Evolutionary conservation across 495 filamentous ascomycete species (phyloP).

Genomic region (Hyaloscypha hepaticicola): DNA sequence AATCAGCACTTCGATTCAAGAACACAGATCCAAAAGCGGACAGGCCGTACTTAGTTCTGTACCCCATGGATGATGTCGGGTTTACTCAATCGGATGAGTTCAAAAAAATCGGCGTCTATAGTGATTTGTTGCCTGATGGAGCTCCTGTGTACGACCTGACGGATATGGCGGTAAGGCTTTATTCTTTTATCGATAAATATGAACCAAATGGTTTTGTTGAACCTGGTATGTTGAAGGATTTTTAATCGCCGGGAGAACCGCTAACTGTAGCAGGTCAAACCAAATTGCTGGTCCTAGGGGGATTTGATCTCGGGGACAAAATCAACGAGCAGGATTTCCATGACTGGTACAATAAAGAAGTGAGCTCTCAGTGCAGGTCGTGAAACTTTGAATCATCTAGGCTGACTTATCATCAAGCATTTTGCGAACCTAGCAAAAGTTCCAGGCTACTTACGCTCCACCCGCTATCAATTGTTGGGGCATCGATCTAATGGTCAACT

Average conservation of each 20-base stretch:
- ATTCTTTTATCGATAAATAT: constrained; percentile 23
- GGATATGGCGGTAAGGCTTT: constrained; percentile 32
- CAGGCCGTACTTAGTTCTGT: constrained; percentile 32
- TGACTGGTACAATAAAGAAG: constrained; percentile 24
- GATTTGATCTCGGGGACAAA: constrained; percentile 25
- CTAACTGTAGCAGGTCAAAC: constrained; percentile 12
- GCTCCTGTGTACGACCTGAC: constrained; percentile 30
- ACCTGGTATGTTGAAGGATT: neutral
- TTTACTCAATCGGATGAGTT: constrained; percentile 34
- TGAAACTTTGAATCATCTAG: neutral
- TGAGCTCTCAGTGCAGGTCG: neutral
- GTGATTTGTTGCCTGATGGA: constrained; percentile 30
- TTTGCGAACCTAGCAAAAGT: constrained; percentile 9
- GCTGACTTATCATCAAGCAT: neutral
- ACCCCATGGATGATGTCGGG: constrained; percentile 33
- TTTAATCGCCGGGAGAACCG: neutral
- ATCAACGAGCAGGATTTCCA: constrained; percentile 26
- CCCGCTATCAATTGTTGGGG: constrained; percentile 23
- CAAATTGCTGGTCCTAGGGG: constrained; percentile 19
- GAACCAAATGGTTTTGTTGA: constrained; percentile 11
- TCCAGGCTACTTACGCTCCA: constrained; percentile 28
- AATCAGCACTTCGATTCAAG: constrained; percentile 31
- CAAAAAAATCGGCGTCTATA: constrained; percentile 32
- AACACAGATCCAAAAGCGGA: constrained; percentile 24
- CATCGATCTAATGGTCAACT: constrained; percentile 9